Percentiles rank a stretch among this genome's conserved stretches.
These are phyloP conservation scores for Dionaea muscipula DNA, from an alignment of 179 eudicot species.

Conservation along the genomic window DNA sequence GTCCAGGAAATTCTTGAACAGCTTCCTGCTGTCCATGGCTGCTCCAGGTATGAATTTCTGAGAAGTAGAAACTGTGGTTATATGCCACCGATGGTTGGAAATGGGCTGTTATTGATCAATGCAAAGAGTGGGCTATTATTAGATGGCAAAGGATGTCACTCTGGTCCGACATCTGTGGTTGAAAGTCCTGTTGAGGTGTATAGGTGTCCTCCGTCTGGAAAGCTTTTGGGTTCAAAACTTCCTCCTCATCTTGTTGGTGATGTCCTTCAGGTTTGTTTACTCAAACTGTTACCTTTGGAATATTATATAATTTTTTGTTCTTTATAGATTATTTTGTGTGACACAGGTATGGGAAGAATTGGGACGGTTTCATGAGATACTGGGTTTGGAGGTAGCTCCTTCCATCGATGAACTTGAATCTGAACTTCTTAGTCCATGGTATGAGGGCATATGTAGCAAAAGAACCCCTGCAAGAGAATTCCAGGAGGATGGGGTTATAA, in stretches of 20 bases:
- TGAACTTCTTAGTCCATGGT: slow-evolving; percentile 76
- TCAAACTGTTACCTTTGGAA: not conserved
- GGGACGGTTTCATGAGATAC: slow-evolving; percentile 46
- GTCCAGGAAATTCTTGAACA: slow-evolving; percentile 79
- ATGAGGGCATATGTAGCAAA: slow-evolving; percentile 26
- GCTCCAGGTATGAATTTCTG: slow-evolving; percentile 45
- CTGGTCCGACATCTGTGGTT: slow-evolving; percentile 19
- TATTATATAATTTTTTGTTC: not conserved
- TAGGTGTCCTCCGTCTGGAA: slow-evolving; percentile 44
- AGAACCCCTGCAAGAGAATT: slow-evolving; percentile 21
- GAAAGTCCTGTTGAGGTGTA: slow-evolving; percentile 8
- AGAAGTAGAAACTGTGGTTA: slow-evolving; percentile 37
- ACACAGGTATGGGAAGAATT: slow-evolving; percentile 55
- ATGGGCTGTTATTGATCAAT: slow-evolving; percentile 53
- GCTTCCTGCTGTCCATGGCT: slow-evolving; percentile 44
- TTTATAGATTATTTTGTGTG: not conserved
- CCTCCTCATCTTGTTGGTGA: slow-evolving; percentile 66
- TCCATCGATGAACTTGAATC: slow-evolving; percentile 56
- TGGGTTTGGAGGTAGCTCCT: slow-evolving; percentile 44
- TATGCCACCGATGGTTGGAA: slow-evolving; percentile 44
- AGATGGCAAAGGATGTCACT: slow-evolving; percentile 18
- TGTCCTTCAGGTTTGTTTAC: slow-evolving; percentile 51
- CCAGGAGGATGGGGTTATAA: slow-evolving; percentile 16
- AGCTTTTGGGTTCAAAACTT: slow-evolving; percentile 44
- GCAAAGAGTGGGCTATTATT: slow-evolving; percentile 26